A percentile compares a stretch with the other conserved stretches of the same genome.
Conservation (phyloP, 176 grass and related monocot genomes). For the Panicum miliaceum region DNA sequence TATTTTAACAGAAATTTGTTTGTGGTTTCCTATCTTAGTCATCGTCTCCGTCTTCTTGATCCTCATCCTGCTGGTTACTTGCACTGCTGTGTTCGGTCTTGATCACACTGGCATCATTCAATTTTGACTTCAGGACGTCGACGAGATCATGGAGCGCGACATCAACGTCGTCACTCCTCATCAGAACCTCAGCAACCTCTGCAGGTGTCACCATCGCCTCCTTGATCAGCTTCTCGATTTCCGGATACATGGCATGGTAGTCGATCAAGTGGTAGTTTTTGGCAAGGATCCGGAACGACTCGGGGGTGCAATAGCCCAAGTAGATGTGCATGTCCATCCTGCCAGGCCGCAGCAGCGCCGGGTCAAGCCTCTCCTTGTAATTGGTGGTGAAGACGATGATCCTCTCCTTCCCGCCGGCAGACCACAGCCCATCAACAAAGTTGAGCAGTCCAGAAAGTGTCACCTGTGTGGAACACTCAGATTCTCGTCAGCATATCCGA, state of each 20-base stretch:
- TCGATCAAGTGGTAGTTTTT: constrained; percentile 69
- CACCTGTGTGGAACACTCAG: constrained; percentile 44
- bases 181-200: constrained; percentile 71
- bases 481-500: constrained; percentile 12
- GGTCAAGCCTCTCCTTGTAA: constrained; percentile 84
- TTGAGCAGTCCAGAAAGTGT: constrained; percentile 83
- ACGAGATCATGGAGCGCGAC: constrained; percentile 51
- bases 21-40: not conserved
- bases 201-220: constrained; percentile 68
- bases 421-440: constrained; percentile 88
- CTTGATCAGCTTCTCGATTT: constrained; percentile 55
- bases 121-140: constrained; percentile 56
- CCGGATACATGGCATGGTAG: constrained; percentile 54
- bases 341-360: constrained; percentile 75
- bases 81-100: constrained; percentile 25
- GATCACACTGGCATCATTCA: constrained; percentile 37
- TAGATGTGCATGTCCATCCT: constrained; percentile 91
- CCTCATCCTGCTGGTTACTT: constrained; percentile 23
- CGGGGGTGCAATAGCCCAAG: constrained; percentile 74
- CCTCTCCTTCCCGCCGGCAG: constrained; percentile 75
- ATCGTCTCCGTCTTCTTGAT: constrained; percentile 26
- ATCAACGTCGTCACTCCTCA: constrained; percentile 60
- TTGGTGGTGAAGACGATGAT: constrained; percentile 94
- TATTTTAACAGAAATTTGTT: not conserved
- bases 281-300: constrained; percentile 65